phyloP scores from a whole-genome alignment of 192 early-diverging fungal species.

The Coemansia sp. region DNA sequence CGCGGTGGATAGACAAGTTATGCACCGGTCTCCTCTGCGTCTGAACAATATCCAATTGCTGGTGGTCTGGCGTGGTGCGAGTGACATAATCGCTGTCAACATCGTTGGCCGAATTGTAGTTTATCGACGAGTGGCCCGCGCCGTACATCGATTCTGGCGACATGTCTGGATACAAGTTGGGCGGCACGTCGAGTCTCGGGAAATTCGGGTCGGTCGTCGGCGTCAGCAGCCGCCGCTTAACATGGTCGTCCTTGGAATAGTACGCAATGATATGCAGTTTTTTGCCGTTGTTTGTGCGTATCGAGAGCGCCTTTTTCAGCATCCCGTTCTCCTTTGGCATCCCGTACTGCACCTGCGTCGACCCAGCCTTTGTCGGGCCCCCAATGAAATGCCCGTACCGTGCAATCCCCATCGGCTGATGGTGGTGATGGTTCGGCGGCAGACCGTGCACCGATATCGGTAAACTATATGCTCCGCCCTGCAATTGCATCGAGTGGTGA shows the following conservation, averaged over 20 bases:
- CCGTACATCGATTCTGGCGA: constrained; percentile 53
- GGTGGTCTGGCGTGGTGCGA: not conserved
- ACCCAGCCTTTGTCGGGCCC: constrained; percentile 50
- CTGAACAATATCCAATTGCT: not conserved
- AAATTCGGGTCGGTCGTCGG: constrained; percentile 68
- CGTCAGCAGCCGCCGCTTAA: constrained; percentile 60
- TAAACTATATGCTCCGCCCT: constrained; percentile 29
- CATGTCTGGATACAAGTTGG: constrained; percentile 83
- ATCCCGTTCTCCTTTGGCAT: constrained; percentile 74
- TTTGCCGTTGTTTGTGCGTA: constrained; percentile 74
- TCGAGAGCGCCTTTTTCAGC: constrained; percentile 85
- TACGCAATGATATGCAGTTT: constrained; percentile 88
- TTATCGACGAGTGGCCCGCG: constrained; percentile 28
- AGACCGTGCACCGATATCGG: constrained; percentile 34
- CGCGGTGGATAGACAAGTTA: not conserved
- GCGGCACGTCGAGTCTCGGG: constrained; percentile 65
- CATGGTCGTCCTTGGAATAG: constrained; percentile 77
- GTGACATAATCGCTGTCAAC: constrained; percentile 13
- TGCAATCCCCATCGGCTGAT: constrained; percentile 47
- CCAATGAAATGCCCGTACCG: constrained; percentile 54
- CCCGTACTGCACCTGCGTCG: constrained; percentile 53
- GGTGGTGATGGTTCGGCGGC: constrained; percentile 7
- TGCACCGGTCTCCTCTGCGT: not conserved
- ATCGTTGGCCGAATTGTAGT: not conserved
- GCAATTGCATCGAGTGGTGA: constrained; percentile 32